phyloP scores from a whole-genome alignment of 1,284 basidiomycete species.

The Coniferiporia sulphurascens region DNA sequence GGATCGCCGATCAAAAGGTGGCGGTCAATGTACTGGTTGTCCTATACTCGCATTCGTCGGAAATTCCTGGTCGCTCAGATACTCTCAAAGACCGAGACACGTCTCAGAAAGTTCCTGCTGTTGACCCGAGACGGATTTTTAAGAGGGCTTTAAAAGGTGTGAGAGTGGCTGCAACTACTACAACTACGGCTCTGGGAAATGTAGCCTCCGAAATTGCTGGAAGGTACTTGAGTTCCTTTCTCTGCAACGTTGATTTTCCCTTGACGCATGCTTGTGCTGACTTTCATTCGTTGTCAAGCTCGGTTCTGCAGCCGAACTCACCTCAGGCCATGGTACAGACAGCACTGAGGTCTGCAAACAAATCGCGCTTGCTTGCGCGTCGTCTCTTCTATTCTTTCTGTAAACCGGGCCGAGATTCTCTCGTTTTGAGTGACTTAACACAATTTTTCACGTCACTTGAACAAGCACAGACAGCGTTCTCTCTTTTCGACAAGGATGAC shows the following conservation, averaged over 20 bases:
- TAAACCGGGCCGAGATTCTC: conserved; percentile 51
- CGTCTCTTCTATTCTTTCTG: conserved; percentile 87
- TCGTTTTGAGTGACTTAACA: conserved; percentile 70
- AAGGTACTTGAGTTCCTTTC: conserved; percentile 34
- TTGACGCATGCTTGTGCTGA: neutral
- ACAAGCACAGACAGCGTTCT: conserved; percentile 61
- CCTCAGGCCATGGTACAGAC: conserved; percentile 79
- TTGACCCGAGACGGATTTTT: conserved; percentile 60
- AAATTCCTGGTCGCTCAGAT: conserved; percentile 66
- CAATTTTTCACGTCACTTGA: conserved; percentile 68
- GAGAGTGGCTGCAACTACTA: conserved; percentile 69
- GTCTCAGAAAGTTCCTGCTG: conserved; percentile 33
- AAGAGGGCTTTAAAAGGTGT: conserved; percentile 73
- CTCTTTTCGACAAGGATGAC: conserved; percentile 79
- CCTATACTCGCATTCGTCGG: conserved; percentile 75
- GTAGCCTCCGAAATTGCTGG: conserved; percentile 70
- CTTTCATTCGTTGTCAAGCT: conserved; percentile 34
- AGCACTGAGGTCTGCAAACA: conserved; percentile 76
- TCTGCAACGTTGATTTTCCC: conserved; percentile 2
- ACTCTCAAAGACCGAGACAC: conserved; percentile 47
- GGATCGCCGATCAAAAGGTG: conserved; percentile 81
- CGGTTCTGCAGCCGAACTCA: conserved; percentile 84
- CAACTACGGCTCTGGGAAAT: conserved; percentile 78
- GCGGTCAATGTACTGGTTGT: conserved; percentile 70
- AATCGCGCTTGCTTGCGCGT: conserved; percentile 78